Evolutionary conservation across 805 yeast species (phyloP).

Genomic region (Ogataea dorogensis): DNA sequence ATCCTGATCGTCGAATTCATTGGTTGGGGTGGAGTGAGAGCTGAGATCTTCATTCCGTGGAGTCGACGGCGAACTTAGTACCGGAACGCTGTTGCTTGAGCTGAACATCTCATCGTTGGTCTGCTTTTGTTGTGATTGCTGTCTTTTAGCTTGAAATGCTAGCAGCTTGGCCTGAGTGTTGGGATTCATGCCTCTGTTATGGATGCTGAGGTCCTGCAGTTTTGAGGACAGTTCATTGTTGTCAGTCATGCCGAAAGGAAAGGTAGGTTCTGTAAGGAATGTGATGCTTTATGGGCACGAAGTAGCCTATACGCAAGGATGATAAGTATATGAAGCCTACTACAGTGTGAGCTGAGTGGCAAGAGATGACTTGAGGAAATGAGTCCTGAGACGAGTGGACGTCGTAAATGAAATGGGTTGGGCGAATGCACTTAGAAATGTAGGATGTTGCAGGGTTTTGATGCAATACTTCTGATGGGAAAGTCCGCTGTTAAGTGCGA

Average conservation of each 20-base stretch:
- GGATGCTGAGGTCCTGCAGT: constrained; percentile 26
- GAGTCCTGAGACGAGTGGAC: not conserved
- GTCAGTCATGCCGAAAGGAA: constrained; percentile 8
- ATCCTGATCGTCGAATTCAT: constrained; percentile 14
- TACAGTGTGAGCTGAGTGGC: constrained; percentile 6
- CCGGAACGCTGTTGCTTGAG: constrained; percentile 8
- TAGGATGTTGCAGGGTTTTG: too few relatives aligned
- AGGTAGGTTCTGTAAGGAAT: constrained; percentile 7
- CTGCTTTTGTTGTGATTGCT: constrained; percentile 33
- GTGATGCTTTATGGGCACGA: too few relatives aligned
- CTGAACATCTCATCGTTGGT: constrained; percentile 10
- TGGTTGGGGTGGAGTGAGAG: constrained; percentile 18
- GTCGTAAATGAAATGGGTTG: not conserved
- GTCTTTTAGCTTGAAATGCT: constrained; percentile 85
- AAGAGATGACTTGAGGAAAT: not conserved
- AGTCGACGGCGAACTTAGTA: constrained; percentile 21
- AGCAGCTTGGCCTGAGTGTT: constrained; percentile 83
- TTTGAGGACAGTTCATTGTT: constrained; percentile 17
- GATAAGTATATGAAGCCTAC: not conserved
- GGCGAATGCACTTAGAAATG: too few relatives aligned
- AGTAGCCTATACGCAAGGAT: too few relatives aligned
- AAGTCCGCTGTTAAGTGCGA: not conserved
- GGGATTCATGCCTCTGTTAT: constrained; percentile 49
- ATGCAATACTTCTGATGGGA: too few relatives aligned
- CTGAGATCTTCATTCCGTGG: constrained; percentile 19